Conservation (phyloP, 192 early-diverging fungal species). For the Backusella macrospora region DNA sequence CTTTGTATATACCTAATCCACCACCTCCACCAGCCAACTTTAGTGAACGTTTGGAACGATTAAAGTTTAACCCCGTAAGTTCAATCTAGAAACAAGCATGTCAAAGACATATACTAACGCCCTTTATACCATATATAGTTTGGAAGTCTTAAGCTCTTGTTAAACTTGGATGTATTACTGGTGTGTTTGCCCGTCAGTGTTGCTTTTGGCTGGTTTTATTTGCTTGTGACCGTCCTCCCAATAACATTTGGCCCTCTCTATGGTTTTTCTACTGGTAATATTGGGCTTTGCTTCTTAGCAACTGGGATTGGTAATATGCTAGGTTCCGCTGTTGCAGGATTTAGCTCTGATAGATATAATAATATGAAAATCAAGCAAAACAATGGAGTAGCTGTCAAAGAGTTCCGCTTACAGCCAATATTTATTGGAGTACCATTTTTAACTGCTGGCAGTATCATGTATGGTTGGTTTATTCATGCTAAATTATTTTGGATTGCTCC, state of each 20-base stretch:
- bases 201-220: conserved; percentile 55
- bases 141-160: conserved; percentile 27
- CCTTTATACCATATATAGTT: background rate
- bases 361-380: conserved; percentile 5
- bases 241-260: conserved; percentile 48
- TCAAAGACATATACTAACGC: background rate
- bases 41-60: conserved; percentile 25
- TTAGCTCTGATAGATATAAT: conserved; percentile 6
- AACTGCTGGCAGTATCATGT: conserved; percentile 12
- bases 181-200: conserved; percentile 42
- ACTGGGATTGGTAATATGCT: conserved; percentile 49
- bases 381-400: background rate
- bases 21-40: background rate
- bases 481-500: conserved; percentile 8
- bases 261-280: conserved; percentile 40
- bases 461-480: conserved; percentile 28
- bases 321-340: conserved; percentile 47
- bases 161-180: conserved; percentile 24
- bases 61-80: conserved; percentile 31
- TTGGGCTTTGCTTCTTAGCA: conserved; percentile 53
- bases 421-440: conserved; percentile 27
- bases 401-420: conserved; percentile 23
- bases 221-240: conserved; percentile 48
- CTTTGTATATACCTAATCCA: conserved; percentile 34
- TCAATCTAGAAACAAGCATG: background rate